These are phyloP conservation scores for Penicillium angulare DNA, from an alignment of 495 filamentous ascomycete genomes.

Conservation along the genomic window DNA sequence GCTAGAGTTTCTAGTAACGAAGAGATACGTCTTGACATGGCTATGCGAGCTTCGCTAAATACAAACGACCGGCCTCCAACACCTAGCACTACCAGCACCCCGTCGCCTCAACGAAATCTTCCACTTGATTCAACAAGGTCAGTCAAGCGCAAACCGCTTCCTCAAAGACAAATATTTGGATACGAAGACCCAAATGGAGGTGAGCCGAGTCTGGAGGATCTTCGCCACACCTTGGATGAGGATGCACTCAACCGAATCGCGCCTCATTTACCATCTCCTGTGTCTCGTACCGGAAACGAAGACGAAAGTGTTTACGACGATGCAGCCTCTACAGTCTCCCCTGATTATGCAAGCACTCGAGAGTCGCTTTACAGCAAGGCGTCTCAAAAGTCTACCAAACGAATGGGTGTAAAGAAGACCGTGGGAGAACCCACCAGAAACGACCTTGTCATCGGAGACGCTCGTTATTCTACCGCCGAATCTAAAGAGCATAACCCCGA, in stretches of 20 bases:
- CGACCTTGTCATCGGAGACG: slow-evolving; percentile 60
- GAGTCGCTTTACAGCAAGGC: slow-evolving; percentile 60
- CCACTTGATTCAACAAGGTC: slow-evolving; percentile 42
- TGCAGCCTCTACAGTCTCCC: slow-evolving; percentile 46
- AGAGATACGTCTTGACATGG: slow-evolving; percentile 10
- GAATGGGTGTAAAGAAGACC: slow-evolving; percentile 80
- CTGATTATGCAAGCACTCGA: slow-evolving; percentile 71
- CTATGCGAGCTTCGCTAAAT: slow-evolving; percentile 11
- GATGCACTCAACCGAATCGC: slow-evolving; percentile 56
- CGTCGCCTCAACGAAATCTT: slow-evolving; percentile 30
- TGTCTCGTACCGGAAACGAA: slow-evolving; percentile 35
- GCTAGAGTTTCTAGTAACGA: slow-evolving; percentile 23
- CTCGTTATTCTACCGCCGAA: slow-evolving; percentile 48
- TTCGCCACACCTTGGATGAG: slow-evolving; percentile 65
- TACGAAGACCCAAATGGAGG: slow-evolving; percentile 7
- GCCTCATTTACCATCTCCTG: slow-evolving; percentile 28
- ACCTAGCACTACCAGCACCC: slow-evolving; percentile 14
- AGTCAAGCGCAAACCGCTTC: slow-evolving; percentile 65
- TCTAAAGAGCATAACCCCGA: slow-evolving; percentile 39
- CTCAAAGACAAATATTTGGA: slow-evolving; percentile 27
- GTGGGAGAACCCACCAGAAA: slow-evolving; percentile 61
- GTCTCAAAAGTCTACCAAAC: slow-evolving; percentile 59
- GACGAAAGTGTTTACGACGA: slow-evolving; percentile 53
- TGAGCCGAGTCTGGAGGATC: slow-evolving; percentile 60
- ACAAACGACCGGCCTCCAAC: slow-evolving; percentile 21